Evolutionary conservation across 2,329 filamentous ascomycete genomes (phyloP).

Genomic region (Aspergillus chevalieri): DNA sequence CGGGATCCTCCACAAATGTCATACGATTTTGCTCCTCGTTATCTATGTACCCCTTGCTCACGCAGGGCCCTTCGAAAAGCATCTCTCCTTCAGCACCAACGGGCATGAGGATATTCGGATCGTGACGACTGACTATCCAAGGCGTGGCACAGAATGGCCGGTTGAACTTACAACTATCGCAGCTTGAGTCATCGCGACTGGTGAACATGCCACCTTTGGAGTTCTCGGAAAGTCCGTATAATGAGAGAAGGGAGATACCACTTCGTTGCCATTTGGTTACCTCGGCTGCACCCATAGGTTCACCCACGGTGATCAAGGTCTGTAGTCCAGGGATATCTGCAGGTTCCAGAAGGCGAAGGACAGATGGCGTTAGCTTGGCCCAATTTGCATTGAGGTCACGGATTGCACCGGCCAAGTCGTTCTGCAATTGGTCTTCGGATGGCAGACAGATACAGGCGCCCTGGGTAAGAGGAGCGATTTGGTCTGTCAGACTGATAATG

Average conservation of each 20-base stretch:
- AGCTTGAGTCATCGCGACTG: too few relatives aligned
- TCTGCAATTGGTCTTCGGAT: slow-evolving; percentile 37
- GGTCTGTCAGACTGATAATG: slow-evolving; percentile 30
- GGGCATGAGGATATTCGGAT: not conserved
- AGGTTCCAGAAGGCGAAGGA: slow-evolving; percentile 33
- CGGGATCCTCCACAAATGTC: not conserved
- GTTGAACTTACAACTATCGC: too few relatives aligned
- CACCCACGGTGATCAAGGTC: slow-evolving; percentile 32
- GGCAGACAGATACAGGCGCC: slow-evolving; percentile 43
- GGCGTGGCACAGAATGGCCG: not conserved
- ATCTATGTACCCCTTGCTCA: not conserved
- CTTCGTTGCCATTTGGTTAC: too few relatives aligned
- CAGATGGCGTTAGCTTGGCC: slow-evolving; percentile 51
- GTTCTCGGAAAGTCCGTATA: too few relatives aligned
- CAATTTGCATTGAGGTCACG: slow-evolving; percentile 29
- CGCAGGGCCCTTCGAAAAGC: not conserved
- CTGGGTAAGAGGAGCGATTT: slow-evolving; percentile 31
- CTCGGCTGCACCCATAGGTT: slow-evolving; percentile 9
- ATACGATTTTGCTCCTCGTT: not conserved
- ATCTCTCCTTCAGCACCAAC: not conserved
- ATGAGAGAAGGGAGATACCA: too few relatives aligned
- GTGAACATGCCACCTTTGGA: too few relatives aligned
- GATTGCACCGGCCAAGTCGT: slow-evolving; percentile 22
- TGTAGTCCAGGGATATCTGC: slow-evolving; percentile 27
- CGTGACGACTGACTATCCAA: not conserved